Conservation (phyloP, 1,284 basidiomycete species). For the Malassezia brasiliensis region DNA sequence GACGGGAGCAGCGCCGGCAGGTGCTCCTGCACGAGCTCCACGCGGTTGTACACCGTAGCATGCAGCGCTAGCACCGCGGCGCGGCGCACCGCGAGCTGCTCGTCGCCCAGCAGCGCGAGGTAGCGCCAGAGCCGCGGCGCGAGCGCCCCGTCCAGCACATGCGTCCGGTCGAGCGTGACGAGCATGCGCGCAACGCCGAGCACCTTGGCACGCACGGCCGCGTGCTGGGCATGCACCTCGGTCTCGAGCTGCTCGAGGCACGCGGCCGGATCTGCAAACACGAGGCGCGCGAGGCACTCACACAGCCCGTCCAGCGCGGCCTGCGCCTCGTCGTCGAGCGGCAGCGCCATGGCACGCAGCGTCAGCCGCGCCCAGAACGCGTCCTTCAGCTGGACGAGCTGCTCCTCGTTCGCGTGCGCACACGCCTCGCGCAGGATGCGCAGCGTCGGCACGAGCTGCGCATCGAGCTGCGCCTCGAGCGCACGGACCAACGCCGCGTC, state of each 20-base stretch:
- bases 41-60: conserved; percentile 86
- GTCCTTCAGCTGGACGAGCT: conserved; percentile 74
- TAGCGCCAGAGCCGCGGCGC: conserved; percentile 79
- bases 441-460: conserved; percentile 53
- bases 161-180: conserved; percentile 68
- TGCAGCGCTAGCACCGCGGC: conserved; percentile 63
- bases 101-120: conserved; percentile 72
- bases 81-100: conserved; percentile 52
- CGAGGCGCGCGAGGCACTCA: conserved; percentile 89
- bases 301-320: conserved; percentile 26
- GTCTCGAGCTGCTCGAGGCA: conserved; percentile 62
- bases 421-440: conserved; percentile 72
- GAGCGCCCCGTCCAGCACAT: conserved; percentile 76
- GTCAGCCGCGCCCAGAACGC: conserved; percentile 68
- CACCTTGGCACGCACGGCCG: conserved; percentile 64
- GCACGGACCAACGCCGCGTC: conserved; percentile 55
- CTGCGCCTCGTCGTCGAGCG: conserved; percentile 49
- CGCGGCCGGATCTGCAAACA: conserved; percentile 73
- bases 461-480: not conserved
- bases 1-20: conserved; percentile 65
- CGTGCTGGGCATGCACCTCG: conserved; percentile 55
- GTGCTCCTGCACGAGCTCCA: conserved; percentile 78
- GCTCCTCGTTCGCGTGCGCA: conserved; percentile 70
- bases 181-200: conserved; percentile 90
- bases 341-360: conserved; percentile 60